Percentiles rank a stretch among this genome's conserved stretches.
phyloP scores from a whole-genome alignment of 2,329 filamentous ascomycete species.

The Aureobasidium zeae region DNA sequence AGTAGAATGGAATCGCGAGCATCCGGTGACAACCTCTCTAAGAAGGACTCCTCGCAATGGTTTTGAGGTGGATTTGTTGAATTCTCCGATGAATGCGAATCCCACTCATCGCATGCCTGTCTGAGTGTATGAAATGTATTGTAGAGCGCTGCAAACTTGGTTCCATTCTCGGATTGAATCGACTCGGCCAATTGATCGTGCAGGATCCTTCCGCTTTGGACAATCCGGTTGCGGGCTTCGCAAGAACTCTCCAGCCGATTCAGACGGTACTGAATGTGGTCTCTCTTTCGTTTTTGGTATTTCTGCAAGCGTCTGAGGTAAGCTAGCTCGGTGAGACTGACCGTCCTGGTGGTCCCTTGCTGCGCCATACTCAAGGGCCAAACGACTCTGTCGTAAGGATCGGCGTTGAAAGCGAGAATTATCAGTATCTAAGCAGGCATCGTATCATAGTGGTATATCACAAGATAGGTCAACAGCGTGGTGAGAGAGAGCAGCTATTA shows the following conservation, averaged over 20 bases:
- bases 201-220: constrained; percentile 63
- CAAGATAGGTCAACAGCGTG: constrained; percentile 20
- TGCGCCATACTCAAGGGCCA: constrained; percentile 15
- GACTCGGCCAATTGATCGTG: constrained; percentile 68
- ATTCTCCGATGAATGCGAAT: not conserved
- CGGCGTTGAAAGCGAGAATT: not conserved
- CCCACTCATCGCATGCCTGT: constrained; percentile 34
- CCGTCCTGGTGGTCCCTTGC: not conserved
- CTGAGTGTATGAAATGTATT: constrained; percentile 67
- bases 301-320: constrained; percentile 68
- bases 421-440: constrained; percentile 21
- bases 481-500: constrained; percentile 23
- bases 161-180: constrained; percentile 71
- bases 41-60: constrained; percentile 37
- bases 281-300: constrained; percentile 73
- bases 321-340: constrained; percentile 58
- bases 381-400: constrained; percentile 17
- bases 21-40: constrained; percentile 64
- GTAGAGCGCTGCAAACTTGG: constrained; percentile 63
- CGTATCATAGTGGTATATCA: constrained; percentile 18
- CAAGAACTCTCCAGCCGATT: constrained; percentile 67
- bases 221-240: constrained; percentile 63
- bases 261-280: constrained; percentile 61
- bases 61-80: not conserved
- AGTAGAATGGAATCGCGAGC: constrained; percentile 66